phyloP scores from a whole-genome alignment of 2,329 filamentous ascomycete species.

The Claviceps spartinae region DNA sequence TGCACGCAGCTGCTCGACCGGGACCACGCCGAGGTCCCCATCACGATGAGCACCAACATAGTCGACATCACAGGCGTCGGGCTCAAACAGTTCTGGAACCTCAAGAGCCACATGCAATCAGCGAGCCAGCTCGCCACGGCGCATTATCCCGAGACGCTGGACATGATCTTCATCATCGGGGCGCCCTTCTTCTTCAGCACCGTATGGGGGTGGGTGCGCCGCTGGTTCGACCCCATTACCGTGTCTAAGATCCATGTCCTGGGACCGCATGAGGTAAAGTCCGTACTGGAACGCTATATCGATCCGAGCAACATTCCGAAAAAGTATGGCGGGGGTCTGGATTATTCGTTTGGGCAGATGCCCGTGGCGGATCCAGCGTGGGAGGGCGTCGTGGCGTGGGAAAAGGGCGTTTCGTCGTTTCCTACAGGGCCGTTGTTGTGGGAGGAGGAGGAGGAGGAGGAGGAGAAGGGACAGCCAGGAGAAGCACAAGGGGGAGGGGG shows the following conservation, averaged over 20 bases:
- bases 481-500: slow-evolving; percentile 26
- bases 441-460: slow-evolving; percentile 30
- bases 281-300: slow-evolving; percentile 70
- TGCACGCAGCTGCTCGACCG: slow-evolving; percentile 64
- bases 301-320: slow-evolving; percentile 73
- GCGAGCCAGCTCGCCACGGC: slow-evolving; percentile 79
- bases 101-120: slow-evolving; percentile 88
- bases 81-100: slow-evolving; percentile 88
- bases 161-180: slow-evolving; percentile 57
- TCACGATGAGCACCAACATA: slow-evolving; percentile 87
- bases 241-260: slow-evolving; percentile 95
- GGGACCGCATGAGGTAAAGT: slow-evolving; percentile 53
- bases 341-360: slow-evolving; percentile 67
- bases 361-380: slow-evolving; percentile 56
- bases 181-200: slow-evolving; percentile 85
- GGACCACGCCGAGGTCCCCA: slow-evolving; percentile 64
- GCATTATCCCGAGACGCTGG: slow-evolving; percentile 88
- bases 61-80: slow-evolving; percentile 83
- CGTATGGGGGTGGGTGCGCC: slow-evolving; percentile 89
- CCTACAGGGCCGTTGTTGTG: slow-evolving; percentile 45
- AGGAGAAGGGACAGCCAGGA: slow-evolving; percentile 25
- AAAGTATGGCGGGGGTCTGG: slow-evolving; percentile 75
- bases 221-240: slow-evolving; percentile 89
- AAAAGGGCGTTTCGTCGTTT: slow-evolving; percentile 37
- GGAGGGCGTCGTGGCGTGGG: slow-evolving; percentile 36